phyloP scores from a whole-genome alignment of 1,284 basidiomycete genomes.

The Pseudozyma flocculosa region DNA sequence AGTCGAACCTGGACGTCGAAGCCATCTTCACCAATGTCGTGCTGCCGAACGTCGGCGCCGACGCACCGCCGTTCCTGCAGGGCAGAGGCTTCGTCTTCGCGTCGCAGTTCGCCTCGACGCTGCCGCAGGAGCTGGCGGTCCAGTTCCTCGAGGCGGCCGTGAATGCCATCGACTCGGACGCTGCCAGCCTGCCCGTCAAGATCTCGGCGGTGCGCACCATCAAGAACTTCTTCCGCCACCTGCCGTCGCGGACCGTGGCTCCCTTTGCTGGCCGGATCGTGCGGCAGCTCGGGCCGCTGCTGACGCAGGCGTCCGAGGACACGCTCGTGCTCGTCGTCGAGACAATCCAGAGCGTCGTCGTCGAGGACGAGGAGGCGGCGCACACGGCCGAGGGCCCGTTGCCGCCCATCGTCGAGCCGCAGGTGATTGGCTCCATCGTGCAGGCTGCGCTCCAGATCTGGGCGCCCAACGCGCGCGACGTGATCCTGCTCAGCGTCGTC shows the following conservation, averaged over 20 bases:
- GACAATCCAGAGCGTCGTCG: conserved; percentile 74
- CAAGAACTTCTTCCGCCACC: conserved; percentile 62
- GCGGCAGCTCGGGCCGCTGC: conserved; percentile 79
- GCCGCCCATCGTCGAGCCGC: conserved; percentile 18
- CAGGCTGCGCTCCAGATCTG: conserved; percentile 68
- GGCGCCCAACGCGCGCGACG: conserved; percentile 74
- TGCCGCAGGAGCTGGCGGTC: conserved; percentile 67
- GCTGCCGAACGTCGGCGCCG: conserved; percentile 72
- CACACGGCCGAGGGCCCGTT: conserved; percentile 1
- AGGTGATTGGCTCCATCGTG: conserved; percentile 37
- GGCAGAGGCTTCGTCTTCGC: conserved; percentile 93
- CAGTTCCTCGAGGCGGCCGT: conserved; percentile 80
- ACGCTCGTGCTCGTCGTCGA: conserved; percentile 88
- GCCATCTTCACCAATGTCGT: conserved; percentile 75
- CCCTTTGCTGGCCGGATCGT: conserved; percentile 74
- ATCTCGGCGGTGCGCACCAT: conserved; percentile 73
- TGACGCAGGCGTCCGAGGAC: conserved; percentile 77
- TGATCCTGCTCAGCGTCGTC: conserved; percentile 81
- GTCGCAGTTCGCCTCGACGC: conserved; percentile 76
- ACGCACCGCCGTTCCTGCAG: conserved; percentile 75
- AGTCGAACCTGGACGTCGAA: conserved; percentile 67
- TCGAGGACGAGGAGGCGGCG: conserved; percentile 64
- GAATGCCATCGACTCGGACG: conserved; percentile 73
- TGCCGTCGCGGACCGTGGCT: conserved; percentile 63
- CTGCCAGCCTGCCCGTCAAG: conserved; percentile 79